Evolutionary conservation across 352 stramenopile species (phyloP).

Genomic region (Elongisporangium anandrum): DNA sequence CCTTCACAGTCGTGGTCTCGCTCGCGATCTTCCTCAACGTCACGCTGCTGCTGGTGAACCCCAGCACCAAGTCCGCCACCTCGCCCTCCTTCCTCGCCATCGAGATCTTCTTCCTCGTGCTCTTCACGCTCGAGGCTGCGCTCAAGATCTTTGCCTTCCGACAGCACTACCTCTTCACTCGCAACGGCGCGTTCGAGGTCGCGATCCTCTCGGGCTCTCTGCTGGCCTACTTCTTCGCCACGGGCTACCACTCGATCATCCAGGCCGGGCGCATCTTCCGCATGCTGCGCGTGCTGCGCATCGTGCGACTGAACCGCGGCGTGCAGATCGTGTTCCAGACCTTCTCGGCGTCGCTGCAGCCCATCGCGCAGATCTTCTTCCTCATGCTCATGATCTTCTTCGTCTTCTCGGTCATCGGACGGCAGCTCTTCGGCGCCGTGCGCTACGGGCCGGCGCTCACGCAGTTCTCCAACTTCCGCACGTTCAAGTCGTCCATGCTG

Average conservation of each 20-base stretch:
- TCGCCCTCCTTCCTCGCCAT: constrained; percentile 46
- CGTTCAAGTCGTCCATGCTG: constrained; percentile 51
- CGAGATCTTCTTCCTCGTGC: constrained; percentile 70
- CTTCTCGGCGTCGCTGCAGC: constrained; percentile 58
- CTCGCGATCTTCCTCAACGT: constrained; percentile 73
- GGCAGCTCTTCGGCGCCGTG: constrained; percentile 69
- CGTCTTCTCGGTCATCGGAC: constrained; percentile 72
- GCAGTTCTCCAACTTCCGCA: constrained; percentile 68
- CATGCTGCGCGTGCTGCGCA: constrained; percentile 72
- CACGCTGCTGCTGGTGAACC: constrained; percentile 59
- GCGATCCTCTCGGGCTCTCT: constrained; percentile 58
- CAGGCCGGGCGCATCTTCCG: constrained; percentile 69
- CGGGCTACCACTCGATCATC: constrained; percentile 60
- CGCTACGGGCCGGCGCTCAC: constrained; percentile 56
- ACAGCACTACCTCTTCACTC: constrained; percentile 56
- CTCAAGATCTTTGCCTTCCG: constrained; percentile 79
- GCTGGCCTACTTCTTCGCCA: constrained; percentile 56
- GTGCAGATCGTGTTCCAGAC: constrained; percentile 79
- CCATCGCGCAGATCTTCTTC: constrained; percentile 76
- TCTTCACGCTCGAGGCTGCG: constrained; percentile 66
- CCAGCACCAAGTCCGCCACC: constrained; percentile 15
- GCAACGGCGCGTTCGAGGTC: constrained; percentile 57
- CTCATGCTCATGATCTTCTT: constrained; percentile 82
- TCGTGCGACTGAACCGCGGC: constrained; percentile 65
- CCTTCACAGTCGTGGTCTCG: constrained; percentile 45